Conservation (phyloP, 192 early-diverging fungal genomes). For the Funneliformis mosseae region DNA sequence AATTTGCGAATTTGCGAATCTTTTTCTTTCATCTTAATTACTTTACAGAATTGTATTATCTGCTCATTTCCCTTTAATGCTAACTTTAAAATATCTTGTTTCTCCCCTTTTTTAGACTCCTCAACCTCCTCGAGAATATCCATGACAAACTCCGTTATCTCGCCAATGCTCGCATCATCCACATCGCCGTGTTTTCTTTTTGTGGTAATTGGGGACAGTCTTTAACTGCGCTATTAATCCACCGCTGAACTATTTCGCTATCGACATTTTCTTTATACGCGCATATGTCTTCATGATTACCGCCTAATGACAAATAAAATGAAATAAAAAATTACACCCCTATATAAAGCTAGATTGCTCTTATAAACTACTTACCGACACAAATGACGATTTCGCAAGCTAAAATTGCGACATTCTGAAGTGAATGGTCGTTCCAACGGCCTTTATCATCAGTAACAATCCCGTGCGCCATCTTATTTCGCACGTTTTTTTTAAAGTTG, state of each 20-base stretch:
- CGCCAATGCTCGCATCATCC: not conserved
- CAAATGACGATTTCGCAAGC: constrained; percentile 27
- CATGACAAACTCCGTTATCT: constrained; percentile 13
- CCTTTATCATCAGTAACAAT: constrained; percentile 12
- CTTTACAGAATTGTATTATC: constrained; percentile 13
- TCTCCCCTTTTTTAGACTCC: constrained; percentile 18
- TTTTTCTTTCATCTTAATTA: constrained; percentile 17
- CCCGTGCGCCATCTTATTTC: constrained; percentile 29
- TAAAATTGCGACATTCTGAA: constrained; percentile 21
- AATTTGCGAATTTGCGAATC: constrained; percentile 12
- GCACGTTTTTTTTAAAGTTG: constrained; percentile 26
- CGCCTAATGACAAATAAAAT: constrained; percentile 15
- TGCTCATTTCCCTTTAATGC: constrained; percentile 22
- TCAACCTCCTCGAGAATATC: constrained; percentile 16
- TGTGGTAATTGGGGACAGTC: not conserved
- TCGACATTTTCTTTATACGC: constrained; percentile 12
- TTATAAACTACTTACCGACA: constrained; percentile 22
- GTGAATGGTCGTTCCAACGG: constrained; percentile 21
- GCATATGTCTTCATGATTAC: constrained; percentile 7
- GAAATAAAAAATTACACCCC: constrained; percentile 16
- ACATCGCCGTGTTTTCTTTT: not conserved
- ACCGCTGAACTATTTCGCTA: not conserved
- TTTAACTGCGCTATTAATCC: not conserved
- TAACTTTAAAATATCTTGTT: constrained; percentile 11
- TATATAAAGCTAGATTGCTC: constrained; percentile 20